A percentile compares a stretch with the other conserved stretches of the same genome.
Conservation (phyloP, 805 yeast species). For the Cyberlindnera sargentensis region DNA sequence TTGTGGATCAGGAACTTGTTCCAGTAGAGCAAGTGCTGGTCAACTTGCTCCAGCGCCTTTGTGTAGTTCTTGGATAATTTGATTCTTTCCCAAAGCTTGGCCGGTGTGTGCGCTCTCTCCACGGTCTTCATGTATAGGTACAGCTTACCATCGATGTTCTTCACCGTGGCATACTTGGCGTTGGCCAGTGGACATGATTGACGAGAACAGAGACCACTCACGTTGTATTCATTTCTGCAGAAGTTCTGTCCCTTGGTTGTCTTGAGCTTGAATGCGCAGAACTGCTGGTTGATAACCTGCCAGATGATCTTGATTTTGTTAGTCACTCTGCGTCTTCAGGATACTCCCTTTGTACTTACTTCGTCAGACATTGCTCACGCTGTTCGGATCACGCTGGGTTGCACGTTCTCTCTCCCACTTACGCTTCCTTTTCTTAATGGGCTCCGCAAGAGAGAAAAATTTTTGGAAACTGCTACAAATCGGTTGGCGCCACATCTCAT, state of each 20-base stretch:
- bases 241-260: constrained; percentile 86
- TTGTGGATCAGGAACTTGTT: constrained; percentile 84
- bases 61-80: constrained; percentile 83
- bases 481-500: constrained; percentile 14
- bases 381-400: no score
- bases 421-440: no score
- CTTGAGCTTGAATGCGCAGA: constrained; percentile 89
- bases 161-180: constrained; percentile 83
- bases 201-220: constrained; percentile 87
- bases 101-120: constrained; percentile 95
- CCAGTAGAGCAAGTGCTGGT: constrained; percentile 86
- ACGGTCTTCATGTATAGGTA: constrained; percentile 94
- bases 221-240: constrained; percentile 95
- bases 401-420: no score
- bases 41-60: constrained; percentile 83
- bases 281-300: constrained; percentile 94
- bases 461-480: not conserved
- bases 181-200: constrained; percentile 96
- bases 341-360: constrained; percentile 10
- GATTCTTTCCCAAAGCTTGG: constrained; percentile 91
- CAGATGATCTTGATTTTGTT: constrained; percentile 61
- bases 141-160: constrained; percentile 69
- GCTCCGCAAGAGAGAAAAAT: constrained; percentile 7
- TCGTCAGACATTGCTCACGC: constrained; percentile 19
- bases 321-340: not conserved